These are phyloP conservation scores for Penicillium sp. DNA, from an alignment of 2,329 filamentous ascomycete species.

Conservation along the genomic window DNA sequence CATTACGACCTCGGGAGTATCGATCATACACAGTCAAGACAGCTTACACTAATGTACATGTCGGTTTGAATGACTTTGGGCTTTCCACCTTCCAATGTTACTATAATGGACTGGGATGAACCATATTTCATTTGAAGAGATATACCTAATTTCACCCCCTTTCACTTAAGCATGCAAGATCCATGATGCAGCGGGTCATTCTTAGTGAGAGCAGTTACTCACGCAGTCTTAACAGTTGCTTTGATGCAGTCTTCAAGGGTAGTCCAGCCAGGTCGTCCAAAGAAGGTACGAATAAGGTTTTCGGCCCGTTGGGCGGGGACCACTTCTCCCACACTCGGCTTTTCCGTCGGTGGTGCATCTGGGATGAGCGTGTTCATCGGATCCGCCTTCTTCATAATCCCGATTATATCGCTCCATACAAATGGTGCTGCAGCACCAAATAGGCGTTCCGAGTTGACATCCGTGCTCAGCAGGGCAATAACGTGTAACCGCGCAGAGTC, in stretches of 20 bases:
- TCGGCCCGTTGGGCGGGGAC: slow-evolving; percentile 22
- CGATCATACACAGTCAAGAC: no score
- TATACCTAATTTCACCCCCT: no score
- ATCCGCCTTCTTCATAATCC: slow-evolving; percentile 38
- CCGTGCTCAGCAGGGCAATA: slow-evolving; percentile 51
- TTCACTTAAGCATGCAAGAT: no score
- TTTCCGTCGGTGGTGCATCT: slow-evolving; percentile 21
- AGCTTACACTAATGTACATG: no score
- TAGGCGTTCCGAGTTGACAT: slow-evolving; percentile 53
- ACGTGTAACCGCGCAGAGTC: slow-evolving; percentile 57
- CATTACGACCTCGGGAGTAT: no score
- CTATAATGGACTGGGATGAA: no score
- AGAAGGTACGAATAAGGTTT: slow-evolving; percentile 26
- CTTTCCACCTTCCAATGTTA: no score
- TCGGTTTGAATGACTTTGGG: no score
- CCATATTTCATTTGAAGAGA: no score
- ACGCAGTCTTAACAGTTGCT: no score
- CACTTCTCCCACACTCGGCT: slow-evolving; percentile 26
- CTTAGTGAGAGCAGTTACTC: no score
- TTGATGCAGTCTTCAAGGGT: slow-evolving; percentile 2
- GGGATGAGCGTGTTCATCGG: slow-evolving; percentile 41
- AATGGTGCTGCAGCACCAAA: slow-evolving; percentile 55
- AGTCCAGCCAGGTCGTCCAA: slow-evolving; percentile 12
- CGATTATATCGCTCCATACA: slow-evolving; percentile 48
- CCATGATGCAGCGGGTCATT: no score